Conservation (phyloP, 441 rosid species). For the Euphorbia corollata region DNA sequence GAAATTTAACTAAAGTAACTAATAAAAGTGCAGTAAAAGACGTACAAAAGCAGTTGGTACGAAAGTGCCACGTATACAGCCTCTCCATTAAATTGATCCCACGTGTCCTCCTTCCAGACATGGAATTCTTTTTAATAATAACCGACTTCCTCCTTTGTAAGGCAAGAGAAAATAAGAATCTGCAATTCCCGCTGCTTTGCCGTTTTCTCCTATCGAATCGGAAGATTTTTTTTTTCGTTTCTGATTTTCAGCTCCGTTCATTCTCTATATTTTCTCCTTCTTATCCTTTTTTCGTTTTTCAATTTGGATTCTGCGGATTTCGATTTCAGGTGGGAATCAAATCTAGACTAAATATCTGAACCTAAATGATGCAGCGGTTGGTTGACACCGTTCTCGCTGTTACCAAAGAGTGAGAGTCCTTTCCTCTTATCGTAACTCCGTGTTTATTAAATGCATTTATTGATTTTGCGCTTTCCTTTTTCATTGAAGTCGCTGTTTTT, state of each 20-base stretch:
- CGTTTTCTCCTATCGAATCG: neutral
- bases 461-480: neutral
- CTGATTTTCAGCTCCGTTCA: neutral
- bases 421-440: constrained; percentile 14
- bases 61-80: neutral
- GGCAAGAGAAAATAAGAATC: constrained; percentile 24
- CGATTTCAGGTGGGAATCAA: too few species aligned
- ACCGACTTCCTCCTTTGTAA: constrained; percentile 24
- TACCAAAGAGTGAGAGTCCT: constrained; percentile 65
- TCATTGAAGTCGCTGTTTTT: neutral
- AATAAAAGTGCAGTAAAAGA: too few species aligned
- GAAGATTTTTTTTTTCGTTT: neutral
- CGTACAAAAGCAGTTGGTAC: neutral
- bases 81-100: constrained; percentile 9
- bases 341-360: too few species aligned
- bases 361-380: constrained; percentile 49
- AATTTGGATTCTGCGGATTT: too few species aligned
- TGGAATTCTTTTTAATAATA: neutral
- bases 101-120: constrained; percentile 11
- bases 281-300: neutral
- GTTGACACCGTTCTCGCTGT: constrained; percentile 76
- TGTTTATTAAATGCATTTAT: neutral
- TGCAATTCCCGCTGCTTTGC: neutral
- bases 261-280: constrained; percentile 2
- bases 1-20: too few species aligned